Percentiles rank a stretch among this genome's conserved stretches.
These are phyloP conservation scores for Athelia psychrophila DNA, from an alignment of 1,284 basidiomycete species.

Conservation along the genomic window DNA sequence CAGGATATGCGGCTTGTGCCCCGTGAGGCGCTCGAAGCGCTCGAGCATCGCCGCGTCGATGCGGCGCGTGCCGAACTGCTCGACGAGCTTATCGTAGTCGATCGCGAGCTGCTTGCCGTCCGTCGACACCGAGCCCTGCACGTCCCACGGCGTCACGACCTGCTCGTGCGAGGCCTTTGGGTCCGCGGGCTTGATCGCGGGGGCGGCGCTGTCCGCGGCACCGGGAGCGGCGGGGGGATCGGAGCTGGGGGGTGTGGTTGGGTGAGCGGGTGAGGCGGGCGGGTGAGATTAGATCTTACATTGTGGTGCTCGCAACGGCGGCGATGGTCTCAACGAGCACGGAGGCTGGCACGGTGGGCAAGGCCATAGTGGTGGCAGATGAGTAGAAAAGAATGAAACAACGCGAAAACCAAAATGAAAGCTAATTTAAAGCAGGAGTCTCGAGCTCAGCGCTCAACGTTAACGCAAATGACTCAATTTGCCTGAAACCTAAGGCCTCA, in stretches of 20 bases:
- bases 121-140: slow-evolving; percentile 86
- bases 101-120: slow-evolving; percentile 91
- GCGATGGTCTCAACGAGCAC: neutral
- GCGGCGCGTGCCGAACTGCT: slow-evolving; percentile 90
- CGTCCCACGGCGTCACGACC: slow-evolving; percentile 97
- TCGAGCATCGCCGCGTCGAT: slow-evolving; percentile 80
- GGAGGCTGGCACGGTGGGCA: neutral
- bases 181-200: slow-evolving; percentile 31
- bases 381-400: neutral
- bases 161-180: slow-evolving; percentile 55
- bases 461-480: neutral
- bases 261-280: neutral
- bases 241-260: neutral
- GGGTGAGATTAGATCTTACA: neutral
- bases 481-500: no score
- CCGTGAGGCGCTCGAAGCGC: slow-evolving; percentile 91
- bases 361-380: neutral
- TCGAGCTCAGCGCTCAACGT: no score
- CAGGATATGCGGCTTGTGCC: slow-evolving; percentile 87
- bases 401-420: neutral
- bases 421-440: no score
- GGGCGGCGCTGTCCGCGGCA: neutral
- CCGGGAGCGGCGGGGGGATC: neutral
- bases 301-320: neutral
- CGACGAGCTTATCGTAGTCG: slow-evolving; percentile 95